These are phyloP conservation scores for Prunus kanzakura DNA, from an alignment of 306 rosid genomes.

Conservation along the genomic window DNA sequence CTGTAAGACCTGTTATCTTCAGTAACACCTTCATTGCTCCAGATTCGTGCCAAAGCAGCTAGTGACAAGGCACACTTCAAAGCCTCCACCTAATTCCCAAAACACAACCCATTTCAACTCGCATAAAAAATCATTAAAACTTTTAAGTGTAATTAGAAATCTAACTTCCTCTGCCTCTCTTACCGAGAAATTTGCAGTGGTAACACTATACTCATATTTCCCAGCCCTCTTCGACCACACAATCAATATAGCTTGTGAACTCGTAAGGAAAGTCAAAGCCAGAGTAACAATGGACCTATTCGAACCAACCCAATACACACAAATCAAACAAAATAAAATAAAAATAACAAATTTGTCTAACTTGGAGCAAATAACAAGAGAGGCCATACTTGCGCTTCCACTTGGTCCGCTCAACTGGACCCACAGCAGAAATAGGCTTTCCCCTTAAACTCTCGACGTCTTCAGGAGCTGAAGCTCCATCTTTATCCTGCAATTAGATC, in stretches of 20 bases:
- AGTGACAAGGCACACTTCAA: constrained; percentile 90
- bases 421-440: constrained; percentile 23
- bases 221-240: constrained; percentile 99
- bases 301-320: constrained; percentile 1
- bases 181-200: constrained; percentile 91
- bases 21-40: constrained; percentile 79
- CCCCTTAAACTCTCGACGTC: constrained; percentile 43
- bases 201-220: constrained; percentile 91
- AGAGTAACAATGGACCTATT: constrained; percentile 74
- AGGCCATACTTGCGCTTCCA: constrained; percentile 57
- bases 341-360: not conserved
- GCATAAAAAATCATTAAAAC: not conserved
- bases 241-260: constrained; percentile 90
- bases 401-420: constrained; percentile 20
- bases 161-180: constrained; percentile 4
- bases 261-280: constrained; percentile 82
- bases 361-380: not conserved
- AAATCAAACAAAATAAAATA: not conserved
- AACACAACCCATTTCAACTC: constrained; percentile 5
- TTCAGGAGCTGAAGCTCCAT: constrained; percentile 18
- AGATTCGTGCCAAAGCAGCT: constrained; percentile 55
- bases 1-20: constrained; percentile 71
- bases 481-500: constrained; percentile 33
- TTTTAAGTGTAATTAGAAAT: not conserved
- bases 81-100: constrained; percentile 68